phyloP scores from a whole-genome alignment of 208 protist genomes.

The Porcisia hertigi region DNA sequence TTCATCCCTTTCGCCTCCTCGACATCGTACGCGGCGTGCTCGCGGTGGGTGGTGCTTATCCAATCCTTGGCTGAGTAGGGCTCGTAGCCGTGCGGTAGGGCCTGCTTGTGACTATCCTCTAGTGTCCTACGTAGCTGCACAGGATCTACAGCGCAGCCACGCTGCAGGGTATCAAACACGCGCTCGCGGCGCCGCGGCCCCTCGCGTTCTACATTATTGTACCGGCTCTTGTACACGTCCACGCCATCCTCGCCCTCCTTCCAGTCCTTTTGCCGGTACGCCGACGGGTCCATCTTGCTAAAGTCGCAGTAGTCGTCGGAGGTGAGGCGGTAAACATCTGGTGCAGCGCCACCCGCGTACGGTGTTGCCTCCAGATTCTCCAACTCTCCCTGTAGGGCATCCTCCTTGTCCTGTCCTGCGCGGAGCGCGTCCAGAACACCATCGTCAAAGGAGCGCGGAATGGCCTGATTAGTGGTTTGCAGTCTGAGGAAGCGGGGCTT shows the following conservation, averaged over 20 bases:
- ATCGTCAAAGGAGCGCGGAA: slow-evolving; percentile 63
- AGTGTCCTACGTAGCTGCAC: slow-evolving; percentile 49
- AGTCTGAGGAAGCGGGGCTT: slow-evolving; percentile 74
- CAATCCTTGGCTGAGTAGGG: slow-evolving; percentile 73
- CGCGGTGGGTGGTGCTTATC: slow-evolving; percentile 85
- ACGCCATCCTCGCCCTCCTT: slow-evolving; percentile 30
- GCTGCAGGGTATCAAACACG: slow-evolving; percentile 53
- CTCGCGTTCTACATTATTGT: slow-evolving; percentile 86
- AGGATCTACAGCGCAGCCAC: slow-evolving; percentile 55
- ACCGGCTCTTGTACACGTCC: slow-evolving; percentile 85
- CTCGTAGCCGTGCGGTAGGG: slow-evolving; percentile 70
- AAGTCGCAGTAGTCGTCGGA: slow-evolving; percentile 90
- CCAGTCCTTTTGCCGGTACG: slow-evolving; percentile 61
- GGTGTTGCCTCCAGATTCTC: slow-evolving; percentile 56
- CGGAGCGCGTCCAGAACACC: slow-evolving; percentile 59
- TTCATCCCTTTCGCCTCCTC: slow-evolving; percentile 58
- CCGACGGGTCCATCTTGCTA: slow-evolving; percentile 69
- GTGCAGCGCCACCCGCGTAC: slow-evolving; percentile 34
- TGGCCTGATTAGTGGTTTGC: slow-evolving; percentile 63
- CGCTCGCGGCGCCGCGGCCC: slow-evolving; percentile 67
- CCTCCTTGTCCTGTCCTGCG: slow-evolving; percentile 51
- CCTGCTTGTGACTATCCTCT: slow-evolving; percentile 35
- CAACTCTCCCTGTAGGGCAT: slow-evolving; percentile 33
- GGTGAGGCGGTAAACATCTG: slow-evolving; percentile 74
- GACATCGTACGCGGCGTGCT: slow-evolving; percentile 77